phyloP scores from a whole-genome alignment of 495 filamentous ascomycete species.

The Penicillium goetzii region DNA sequence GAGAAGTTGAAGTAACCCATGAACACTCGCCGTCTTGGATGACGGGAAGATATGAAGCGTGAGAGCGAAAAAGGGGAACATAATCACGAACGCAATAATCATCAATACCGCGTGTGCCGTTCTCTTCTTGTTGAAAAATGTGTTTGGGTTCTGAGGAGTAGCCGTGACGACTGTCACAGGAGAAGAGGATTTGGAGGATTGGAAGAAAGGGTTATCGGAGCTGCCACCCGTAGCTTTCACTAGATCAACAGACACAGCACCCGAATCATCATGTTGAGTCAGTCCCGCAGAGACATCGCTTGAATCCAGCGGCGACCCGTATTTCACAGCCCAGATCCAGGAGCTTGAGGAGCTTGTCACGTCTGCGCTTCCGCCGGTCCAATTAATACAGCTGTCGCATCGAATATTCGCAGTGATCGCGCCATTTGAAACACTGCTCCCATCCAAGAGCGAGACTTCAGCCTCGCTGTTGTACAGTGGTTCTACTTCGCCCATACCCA shows the following conservation, averaged over 20 bases:
- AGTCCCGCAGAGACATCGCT: conserved; percentile 54
- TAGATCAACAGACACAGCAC: conserved; percentile 20
- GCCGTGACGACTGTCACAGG: neutral
- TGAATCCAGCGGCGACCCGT: conserved; percentile 59
- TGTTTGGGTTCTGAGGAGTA: neutral
- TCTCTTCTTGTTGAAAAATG: conserved; percentile 20
- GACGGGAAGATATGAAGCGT: conserved; percentile 47
- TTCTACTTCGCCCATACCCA: conserved; percentile 53
- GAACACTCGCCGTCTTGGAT: conserved; percentile 41
- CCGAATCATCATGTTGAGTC: conserved; percentile 55
- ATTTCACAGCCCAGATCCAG: conserved; percentile 72
- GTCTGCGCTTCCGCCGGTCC: conserved; percentile 54
- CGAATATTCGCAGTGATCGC: conserved; percentile 67
- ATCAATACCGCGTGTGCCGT: conserved; percentile 49
- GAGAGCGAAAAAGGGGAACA: conserved; percentile 57
- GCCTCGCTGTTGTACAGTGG: conserved; percentile 57
- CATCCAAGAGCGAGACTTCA: conserved; percentile 60
- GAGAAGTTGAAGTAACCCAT: conserved; percentile 62
- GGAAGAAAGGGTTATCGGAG: conserved; percentile 64
- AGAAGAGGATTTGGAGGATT: neutral
- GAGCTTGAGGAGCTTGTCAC: conserved; percentile 46
- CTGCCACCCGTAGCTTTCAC: conserved; percentile 30
- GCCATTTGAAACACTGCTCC: conserved; percentile 57
- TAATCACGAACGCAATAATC: conserved; percentile 43
- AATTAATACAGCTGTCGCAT: conserved; percentile 60